phyloP scores from a whole-genome alignment of 2,329 filamentous ascomycete genomes.

The Fusarium sp. region DNA sequence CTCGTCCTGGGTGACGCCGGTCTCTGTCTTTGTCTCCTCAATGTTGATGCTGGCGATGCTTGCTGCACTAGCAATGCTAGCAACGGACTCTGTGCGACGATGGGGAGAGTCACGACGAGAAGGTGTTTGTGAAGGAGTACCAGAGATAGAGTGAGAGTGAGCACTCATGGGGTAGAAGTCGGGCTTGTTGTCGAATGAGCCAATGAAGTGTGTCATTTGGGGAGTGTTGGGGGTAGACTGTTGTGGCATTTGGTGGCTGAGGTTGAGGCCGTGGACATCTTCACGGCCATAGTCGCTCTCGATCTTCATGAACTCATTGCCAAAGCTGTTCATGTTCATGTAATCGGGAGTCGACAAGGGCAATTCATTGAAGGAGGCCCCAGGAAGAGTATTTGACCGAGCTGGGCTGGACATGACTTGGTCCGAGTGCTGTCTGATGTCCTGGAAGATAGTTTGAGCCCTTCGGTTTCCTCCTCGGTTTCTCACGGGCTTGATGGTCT shows the following conservation, averaged over 20 bases:
- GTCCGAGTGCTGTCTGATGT: constrained; percentile 69
- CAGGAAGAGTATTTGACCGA: constrained; percentile 63
- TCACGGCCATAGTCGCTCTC: constrained; percentile 53
- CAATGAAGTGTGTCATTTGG: constrained; percentile 58
- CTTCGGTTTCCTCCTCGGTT: constrained; percentile 57
- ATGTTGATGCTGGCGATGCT: constrained; percentile 73
- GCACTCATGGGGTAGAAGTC: constrained; percentile 51
- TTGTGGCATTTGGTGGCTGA: constrained; percentile 61
- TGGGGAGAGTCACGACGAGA: constrained; percentile 55
- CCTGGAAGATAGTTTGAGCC: constrained; percentile 67
- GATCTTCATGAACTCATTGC: constrained; percentile 59
- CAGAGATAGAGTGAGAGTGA: constrained; percentile 35
- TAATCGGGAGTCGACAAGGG: constrained; percentile 68
- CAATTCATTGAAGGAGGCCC: constrained; percentile 62
- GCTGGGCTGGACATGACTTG: constrained; percentile 67
- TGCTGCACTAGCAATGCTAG: constrained; percentile 68
- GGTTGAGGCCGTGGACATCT: constrained; percentile 54
- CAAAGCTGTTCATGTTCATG: constrained; percentile 65
- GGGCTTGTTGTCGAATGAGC: constrained; percentile 60
- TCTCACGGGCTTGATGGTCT: constrained; percentile 70
- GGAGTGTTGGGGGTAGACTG: constrained; percentile 66
- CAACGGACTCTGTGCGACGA: constrained; percentile 70
- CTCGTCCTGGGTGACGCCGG: constrained; percentile 88
- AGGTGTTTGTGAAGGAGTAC: constrained; percentile 32
- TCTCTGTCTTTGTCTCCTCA: constrained; percentile 77